Evolutionary conservation across 495 filamentous ascomycete species (phyloP).

Genomic region (Immersiella caudata): DNA sequence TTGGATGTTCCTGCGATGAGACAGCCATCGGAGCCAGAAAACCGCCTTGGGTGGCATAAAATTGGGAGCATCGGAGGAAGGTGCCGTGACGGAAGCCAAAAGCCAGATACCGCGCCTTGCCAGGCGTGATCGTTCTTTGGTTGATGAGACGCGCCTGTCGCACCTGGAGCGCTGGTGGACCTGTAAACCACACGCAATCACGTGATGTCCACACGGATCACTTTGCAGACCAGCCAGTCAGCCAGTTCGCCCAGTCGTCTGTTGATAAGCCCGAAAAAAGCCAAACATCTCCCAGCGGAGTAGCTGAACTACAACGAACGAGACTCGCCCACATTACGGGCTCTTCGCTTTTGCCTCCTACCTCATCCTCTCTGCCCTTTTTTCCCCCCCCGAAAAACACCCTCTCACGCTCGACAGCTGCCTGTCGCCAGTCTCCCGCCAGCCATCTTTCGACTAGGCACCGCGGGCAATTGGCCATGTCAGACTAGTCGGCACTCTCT

Average conservation of each 20-base stretch:
- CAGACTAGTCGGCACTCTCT: not conserved
- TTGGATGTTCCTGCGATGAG: constrained; percentile 26
- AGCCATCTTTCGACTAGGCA: too few species aligned
- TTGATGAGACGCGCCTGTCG: not conserved
- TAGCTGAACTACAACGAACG: not conserved
- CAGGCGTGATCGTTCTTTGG: not conserved
- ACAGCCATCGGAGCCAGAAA: constrained; percentile 10
- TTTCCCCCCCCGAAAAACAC: not conserved
- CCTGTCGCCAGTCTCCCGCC: not conserved
- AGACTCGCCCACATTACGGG: not conserved
- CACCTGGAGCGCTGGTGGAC: not conserved
- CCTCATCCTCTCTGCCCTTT: not conserved
- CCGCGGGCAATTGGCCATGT: too few species aligned
- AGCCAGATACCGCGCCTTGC: not conserved
- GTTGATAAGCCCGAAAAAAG: not conserved
- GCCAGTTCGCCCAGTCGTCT: too few species aligned
- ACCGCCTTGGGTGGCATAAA: not conserved
- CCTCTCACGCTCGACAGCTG: not conserved
- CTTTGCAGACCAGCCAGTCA: too few species aligned
- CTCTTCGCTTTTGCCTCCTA: not conserved
- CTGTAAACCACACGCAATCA: not conserved
- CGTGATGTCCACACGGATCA: not conserved
- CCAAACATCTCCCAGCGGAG: not conserved
- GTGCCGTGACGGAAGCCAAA: not conserved
- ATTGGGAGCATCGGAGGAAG: not conserved